These are phyloP conservation scores for Pleoardoris graminearum DNA, from an alignment of 2,329 filamentous ascomycete species.

Conservation along the genomic window DNA sequence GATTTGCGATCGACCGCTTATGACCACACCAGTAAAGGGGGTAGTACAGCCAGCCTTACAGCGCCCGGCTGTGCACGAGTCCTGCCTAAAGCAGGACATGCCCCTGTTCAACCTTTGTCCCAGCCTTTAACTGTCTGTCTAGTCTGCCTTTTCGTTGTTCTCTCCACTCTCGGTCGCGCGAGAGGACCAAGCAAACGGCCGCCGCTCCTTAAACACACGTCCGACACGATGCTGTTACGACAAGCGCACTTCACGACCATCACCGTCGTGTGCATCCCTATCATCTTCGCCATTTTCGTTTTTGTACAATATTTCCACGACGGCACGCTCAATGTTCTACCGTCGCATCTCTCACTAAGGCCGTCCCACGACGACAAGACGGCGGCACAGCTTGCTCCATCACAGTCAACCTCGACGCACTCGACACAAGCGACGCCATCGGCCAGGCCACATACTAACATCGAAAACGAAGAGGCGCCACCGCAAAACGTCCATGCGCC, in stretches of 20 bases:
- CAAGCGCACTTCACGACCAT: slow-evolving; percentile 6
- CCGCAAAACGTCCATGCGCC: neutral
- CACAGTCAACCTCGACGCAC: neutral
- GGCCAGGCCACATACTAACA: neutral
- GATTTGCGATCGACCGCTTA: neutral
- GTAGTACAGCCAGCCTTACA: neutral
- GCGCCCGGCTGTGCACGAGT: neutral
- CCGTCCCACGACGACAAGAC: slow-evolving; percentile 2
- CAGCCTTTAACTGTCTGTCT: neutral
- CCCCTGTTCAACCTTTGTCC: neutral
- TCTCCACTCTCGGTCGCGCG: neutral
- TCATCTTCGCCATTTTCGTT: slow-evolving; percentile 5
- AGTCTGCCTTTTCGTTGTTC: neutral
- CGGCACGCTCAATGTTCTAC: neutral
- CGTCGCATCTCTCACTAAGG: slow-evolving; percentile 2
- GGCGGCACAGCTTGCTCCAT: neutral
- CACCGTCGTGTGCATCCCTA: slow-evolving; percentile 6
- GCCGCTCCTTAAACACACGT: neutral
- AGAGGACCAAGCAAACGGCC: neutral
- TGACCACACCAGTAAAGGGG: slow-evolving; percentile 1
- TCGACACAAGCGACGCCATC: neutral
- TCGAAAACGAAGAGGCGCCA: slow-evolving; percentile 5
- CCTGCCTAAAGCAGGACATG: slow-evolving; percentile 2
- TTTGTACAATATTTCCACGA: slow-evolving; percentile 7
- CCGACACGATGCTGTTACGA: slow-evolving; percentile 4